These are phyloP conservation scores for Fraxinus platypoda DNA, from an alignment of 305 asterid genomes.

Conservation along the genomic window DNA sequence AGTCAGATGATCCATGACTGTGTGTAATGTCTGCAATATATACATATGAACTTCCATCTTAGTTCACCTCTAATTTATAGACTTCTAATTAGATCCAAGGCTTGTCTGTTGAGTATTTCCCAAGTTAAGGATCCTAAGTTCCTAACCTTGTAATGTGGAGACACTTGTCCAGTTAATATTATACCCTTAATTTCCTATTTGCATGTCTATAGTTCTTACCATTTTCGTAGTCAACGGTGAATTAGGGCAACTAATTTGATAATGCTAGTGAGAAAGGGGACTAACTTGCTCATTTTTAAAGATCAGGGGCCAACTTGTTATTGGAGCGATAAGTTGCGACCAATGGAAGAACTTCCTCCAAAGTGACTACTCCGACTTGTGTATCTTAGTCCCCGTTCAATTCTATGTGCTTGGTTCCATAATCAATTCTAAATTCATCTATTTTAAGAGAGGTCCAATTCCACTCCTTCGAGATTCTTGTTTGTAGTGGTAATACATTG, in stretches of 20 bases:
- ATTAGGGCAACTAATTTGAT: not conserved
- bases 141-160: constrained; percentile 42
- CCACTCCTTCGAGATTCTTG: not conserved
- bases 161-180: constrained; percentile 24
- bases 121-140: constrained; percentile 24
- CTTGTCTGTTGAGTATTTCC: constrained; percentile 30
- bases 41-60: constrained; percentile 44
- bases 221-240: not conserved
- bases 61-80: constrained; percentile 49
- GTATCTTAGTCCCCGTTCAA: not conserved
- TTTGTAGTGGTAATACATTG: not conserved
- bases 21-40: constrained; percentile 45
- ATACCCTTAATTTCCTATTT: constrained; percentile 15
- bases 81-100: constrained; percentile 41
- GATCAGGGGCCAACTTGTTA: not conserved
- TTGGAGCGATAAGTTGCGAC: not conserved
- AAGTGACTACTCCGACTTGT: not conserved
- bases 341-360: not conserved
- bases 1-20: constrained; percentile 11
- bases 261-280: not conserved
- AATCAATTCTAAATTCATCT: not conserved
- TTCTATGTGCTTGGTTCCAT: not conserved
- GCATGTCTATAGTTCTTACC: not conserved
- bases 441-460: not conserved
- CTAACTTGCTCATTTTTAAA: not conserved